Evolutionary conservation across 2,329 filamentous ascomycete genomes (phyloP), one percentile per base, ranked within the genome.

Genomic region (Talaromyces marneffei): DNA sequence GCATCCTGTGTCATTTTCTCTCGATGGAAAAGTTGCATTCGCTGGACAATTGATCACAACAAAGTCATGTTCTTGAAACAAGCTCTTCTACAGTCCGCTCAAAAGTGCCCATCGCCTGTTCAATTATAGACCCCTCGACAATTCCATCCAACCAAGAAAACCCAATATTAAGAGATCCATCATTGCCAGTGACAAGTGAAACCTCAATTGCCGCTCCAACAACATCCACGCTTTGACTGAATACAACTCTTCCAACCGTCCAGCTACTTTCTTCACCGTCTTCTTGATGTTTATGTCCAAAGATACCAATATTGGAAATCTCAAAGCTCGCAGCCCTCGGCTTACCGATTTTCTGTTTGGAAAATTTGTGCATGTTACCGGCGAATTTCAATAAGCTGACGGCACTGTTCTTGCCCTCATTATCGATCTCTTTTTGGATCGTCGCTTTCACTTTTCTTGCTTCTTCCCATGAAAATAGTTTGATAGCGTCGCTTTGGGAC

Each of bases 131-230:
- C 0, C 8, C n/a, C 46, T 50, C 46, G 7, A 50, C 46, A n/a
- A 55, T 40, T 10, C 52, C 59, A 23, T 57, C 31, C 12, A 56
- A 25, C 59, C 59, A 57, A 7, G 35, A 27, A 48, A 61, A 44
- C 8, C 59, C 59, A 2, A 57, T 18, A 18, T 31, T 37, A 23
- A 61, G 33, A 12, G 52, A 35, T n/a, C 52, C 52, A 46, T 57
- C 59, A 31, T 18, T 18, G 5, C 59, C 59, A 23, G 59, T 61
- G 52, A 61, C 59, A 35, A 57, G 25, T n/a, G 59, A 61, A 10
- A 48, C 59, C 35, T 57, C 59, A n/a, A 57, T 27, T 31, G 59
- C 18, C 4, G 59, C 33, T 27, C 59, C 59, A 56, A 39, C 37
- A 14, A 61, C 52, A 18, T 57, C 39, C 5, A 52, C 59, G 35